phyloP scores from a whole-genome alignment of 257 asterid genomes.

The Capsicum rhomboideum region DNA sequence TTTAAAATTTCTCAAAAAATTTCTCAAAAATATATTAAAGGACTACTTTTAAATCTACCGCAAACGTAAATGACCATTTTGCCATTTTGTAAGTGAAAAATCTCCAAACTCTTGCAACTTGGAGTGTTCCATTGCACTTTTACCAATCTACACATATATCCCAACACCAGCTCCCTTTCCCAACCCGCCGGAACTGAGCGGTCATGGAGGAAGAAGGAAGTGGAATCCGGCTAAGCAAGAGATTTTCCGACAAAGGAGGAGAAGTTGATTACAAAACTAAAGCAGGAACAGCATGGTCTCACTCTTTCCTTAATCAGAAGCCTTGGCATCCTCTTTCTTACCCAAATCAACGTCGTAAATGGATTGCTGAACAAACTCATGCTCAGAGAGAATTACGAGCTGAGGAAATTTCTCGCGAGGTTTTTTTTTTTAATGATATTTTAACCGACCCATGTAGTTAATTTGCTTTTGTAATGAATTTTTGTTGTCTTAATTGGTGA shows the following conservation, averaged over 20 bases:
- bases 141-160: background rate
- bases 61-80: too few relatives aligned
- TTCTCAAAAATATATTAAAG: too few relatives aligned
- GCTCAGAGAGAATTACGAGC: conserved; percentile 68
- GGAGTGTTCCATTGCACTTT: background rate
- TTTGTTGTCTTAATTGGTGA: too few relatives aligned
- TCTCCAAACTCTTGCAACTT: background rate
- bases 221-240: conserved; percentile 50
- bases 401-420: conserved; percentile 92
- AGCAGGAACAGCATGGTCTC: conserved; percentile 99
- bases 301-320: conserved; percentile 85
- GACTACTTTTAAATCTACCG: too few relatives aligned
- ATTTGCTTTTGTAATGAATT: background rate
- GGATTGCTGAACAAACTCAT: conserved; percentile 98
- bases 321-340: conserved; percentile 99
- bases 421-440: conserved; percentile 2
- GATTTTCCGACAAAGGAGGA: conserved; percentile 54
- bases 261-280: conserved; percentile 89
- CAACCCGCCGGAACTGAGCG: background rate
- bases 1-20: too few relatives aligned
- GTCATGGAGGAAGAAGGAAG: conserved; percentile 70
- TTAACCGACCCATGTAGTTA: background rate
- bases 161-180: background rate
- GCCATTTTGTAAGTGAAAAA: too few relatives aligned
- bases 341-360: conserved; percentile 98